Evolutionary conservation across 2,329 filamentous ascomycete genomes (phyloP).

Genomic region (Monilinia laxa): DNA sequence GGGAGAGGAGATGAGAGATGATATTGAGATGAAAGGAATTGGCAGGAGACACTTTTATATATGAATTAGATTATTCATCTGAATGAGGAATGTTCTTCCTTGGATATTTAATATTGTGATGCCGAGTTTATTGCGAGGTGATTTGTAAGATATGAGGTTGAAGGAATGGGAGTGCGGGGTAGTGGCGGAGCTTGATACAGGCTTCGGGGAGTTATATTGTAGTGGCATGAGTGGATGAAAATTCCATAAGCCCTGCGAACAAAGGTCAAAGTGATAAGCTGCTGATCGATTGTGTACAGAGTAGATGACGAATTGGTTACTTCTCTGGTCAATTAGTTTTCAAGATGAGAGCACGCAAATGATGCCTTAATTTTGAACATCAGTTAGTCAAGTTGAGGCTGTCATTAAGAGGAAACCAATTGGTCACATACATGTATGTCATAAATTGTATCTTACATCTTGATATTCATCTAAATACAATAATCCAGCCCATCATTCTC

Average conservation of each 20-base stretch:
- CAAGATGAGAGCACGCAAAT: background rate
- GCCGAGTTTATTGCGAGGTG: background rate
- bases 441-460: constrained; percentile 2
- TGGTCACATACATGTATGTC: background rate
- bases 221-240: too few species aligned
- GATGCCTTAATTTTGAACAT: background rate
- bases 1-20: background rate
- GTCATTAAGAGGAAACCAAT: background rate
- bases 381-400: too few species aligned
- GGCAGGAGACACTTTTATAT: background rate
- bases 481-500: background rate
- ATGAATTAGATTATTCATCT: too few species aligned
- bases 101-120: background rate
- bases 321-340: too few species aligned
- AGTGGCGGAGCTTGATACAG: background rate
- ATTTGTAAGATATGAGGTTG: background rate
- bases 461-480: background rate
- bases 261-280: too few species aligned
- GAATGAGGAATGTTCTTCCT: too few species aligned
- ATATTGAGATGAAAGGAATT: background rate
- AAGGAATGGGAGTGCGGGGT: constrained; percentile 8
- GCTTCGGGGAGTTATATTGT: too few species aligned
- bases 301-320: too few species aligned
- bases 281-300: too few species aligned
- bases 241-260: too few species aligned